Evolutionary conservation across 2,329 filamentous ascomycete genomes (phyloP).

Genomic region (Lecanoromycetidae sp.): DNA sequence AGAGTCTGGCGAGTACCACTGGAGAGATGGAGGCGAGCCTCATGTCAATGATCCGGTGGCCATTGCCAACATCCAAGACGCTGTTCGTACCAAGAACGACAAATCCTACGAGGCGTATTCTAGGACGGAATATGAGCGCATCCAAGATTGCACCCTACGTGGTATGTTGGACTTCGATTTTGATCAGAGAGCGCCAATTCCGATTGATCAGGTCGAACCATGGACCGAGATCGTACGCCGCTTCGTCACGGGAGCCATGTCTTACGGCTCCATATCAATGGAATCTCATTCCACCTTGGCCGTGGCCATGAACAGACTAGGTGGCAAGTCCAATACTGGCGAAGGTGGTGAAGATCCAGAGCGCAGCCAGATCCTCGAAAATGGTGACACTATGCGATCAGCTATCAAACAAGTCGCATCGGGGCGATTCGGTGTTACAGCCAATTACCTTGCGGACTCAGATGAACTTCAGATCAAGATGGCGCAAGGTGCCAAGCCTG

Average conservation of each 20-base stretch:
- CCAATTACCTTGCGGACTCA: conserved; percentile 84
- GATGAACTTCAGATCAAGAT: conserved; percentile 99
- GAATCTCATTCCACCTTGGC: conserved; percentile 93
- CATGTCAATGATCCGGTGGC: conserved; percentile 91
- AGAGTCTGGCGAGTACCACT: conserved; percentile 95
- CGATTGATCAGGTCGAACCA: conserved; percentile 92
- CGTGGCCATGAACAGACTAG: conserved; percentile 91
- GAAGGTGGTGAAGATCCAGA: conserved; percentile 95
- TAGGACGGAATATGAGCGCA: conserved; percentile 82
- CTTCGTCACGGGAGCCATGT: conserved; percentile 97
- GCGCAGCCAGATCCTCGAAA: conserved; percentile 72
- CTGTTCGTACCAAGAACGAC: conserved; percentile 92
- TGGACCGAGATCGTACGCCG: conserved; percentile 97
- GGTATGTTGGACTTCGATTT: conserved; percentile 95
- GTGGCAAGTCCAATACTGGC: conserved; percentile 94
- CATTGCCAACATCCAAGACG: conserved; percentile 95
- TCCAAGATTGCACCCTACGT: conserved; percentile 90
- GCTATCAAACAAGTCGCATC: conserved; percentile 97
- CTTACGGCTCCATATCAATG: conserved; percentile 96
- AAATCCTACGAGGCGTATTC: conserved; percentile 98
- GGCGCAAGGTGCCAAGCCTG: conserved; percentile 95
- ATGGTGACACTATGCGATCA: conserved; percentile 92
- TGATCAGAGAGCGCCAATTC: conserved; percentile 69
- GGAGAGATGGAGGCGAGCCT: conserved; percentile 89
- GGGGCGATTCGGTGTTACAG: conserved; percentile 90